Evolutionary conservation across 2,329 filamentous ascomycete genomes (phyloP).

Genomic region (Colletotrichum sojae): DNA sequence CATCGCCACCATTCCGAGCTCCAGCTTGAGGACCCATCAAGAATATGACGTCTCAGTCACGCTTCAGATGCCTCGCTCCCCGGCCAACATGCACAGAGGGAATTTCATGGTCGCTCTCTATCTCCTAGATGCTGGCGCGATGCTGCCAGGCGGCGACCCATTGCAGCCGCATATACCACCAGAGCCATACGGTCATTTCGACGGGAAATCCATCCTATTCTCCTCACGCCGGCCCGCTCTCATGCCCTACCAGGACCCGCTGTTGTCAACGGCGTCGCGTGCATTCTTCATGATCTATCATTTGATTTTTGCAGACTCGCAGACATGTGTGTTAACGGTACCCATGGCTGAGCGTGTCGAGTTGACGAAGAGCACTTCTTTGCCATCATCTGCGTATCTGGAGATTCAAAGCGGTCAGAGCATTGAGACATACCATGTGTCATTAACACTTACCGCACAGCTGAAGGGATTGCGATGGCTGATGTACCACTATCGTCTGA

Average conservation of each 20-base stretch:
- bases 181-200: conserved; percentile 53
- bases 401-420: conserved; percentile 79
- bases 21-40: conserved; percentile 77
- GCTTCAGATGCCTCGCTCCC: conserved; percentile 83
- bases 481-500: conserved; percentile 87
- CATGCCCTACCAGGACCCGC: conserved; percentile 81
- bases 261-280: conserved; percentile 74
- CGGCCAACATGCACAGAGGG: conserved; percentile 80
- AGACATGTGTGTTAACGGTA: conserved; percentile 75
- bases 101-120: conserved; percentile 95
- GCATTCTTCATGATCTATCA: conserved; percentile 78
- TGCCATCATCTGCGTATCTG: conserved; percentile 64
- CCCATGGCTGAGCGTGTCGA: conserved; percentile 80
- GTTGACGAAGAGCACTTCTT: conserved; percentile 64
- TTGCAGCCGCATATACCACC: conserved; percentile 37
- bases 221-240: conserved; percentile 81
- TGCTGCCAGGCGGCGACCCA: conserved; percentile 42
- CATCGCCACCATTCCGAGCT: conserved; percentile 59
- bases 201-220: conserved; percentile 64
- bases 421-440: conserved; percentile 83
- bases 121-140: conserved; percentile 67
- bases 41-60: conserved; percentile 87
- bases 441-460: conserved; percentile 79
- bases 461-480: conserved; percentile 84
- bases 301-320: conserved; percentile 74